Evolutionary conservation across 805 yeast genomes (phyloP), one percentile per base, ranked within the genome.

Genomic region (Metschnikowia matae): DNA sequence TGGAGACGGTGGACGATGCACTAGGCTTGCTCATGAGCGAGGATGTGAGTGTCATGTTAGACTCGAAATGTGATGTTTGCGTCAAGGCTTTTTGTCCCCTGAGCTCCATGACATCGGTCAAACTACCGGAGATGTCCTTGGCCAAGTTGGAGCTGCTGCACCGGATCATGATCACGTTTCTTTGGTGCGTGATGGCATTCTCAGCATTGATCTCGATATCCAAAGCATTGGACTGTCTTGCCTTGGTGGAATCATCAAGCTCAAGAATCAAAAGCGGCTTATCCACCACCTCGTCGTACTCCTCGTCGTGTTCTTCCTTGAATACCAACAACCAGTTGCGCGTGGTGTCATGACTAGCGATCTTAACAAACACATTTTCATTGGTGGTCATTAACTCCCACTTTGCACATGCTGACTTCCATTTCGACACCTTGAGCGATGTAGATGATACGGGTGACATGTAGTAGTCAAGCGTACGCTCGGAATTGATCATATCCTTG

Each of bases 321-420:
- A 73, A 73, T 1, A 70, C 61, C 42, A 73, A 59, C 46, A 73
- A 49, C 77, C 77, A 73, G 40, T 70, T 58, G 54, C 64, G 61
- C 44, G 59, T 55, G 42, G 60, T 46, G n/a, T 64, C 64, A 48
- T 71, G 66, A 54, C 71, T 71, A 5, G 63, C 75, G n/a, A 73
- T 63, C 54, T 72, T 73, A 36, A 68, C 48, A 53, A 71, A 73
- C 2, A 73, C 51, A 31, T 59, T 66, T 35, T 71, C 74, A 48
- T 61, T 65, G 10, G 66, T 56, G 0, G 77, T 71, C 44, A 73
- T 48, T 73, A 73, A 66, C 56, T 73, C 77, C 77, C 77, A 73
- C 49, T 71, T 72, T 2, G 77, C 78, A 40, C 62, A 67, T 34
- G 65, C 65, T 36, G 63, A 57, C 53, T 70, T 73, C 78, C 78